Evolutionary conservation across 192 early-diverging fungal genomes (phyloP).

Genomic region (Entrophospora sp.): DNA sequence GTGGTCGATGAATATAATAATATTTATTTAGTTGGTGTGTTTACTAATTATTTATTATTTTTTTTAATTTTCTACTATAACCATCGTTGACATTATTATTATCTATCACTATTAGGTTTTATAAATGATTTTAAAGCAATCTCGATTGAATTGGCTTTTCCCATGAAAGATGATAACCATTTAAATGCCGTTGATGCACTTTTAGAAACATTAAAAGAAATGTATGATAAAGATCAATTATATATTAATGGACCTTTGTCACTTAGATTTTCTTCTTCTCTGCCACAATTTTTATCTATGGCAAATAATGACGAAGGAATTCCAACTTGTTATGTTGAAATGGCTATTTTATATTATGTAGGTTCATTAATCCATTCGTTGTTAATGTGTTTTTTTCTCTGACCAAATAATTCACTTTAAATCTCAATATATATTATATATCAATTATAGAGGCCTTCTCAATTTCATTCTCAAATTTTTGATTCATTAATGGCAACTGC

Average conservation of each 20-base stretch:
- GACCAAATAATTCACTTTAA: background rate
- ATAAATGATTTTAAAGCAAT: background rate
- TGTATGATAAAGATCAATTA: background rate
- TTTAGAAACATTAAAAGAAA: background rate
- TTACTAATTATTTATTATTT: background rate
- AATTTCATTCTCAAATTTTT: background rate
- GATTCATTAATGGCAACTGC: background rate
- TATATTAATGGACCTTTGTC: background rate
- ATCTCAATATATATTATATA: background rate
- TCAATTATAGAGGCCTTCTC: too few species aligned
- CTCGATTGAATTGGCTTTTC: background rate
- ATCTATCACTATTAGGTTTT: background rate
- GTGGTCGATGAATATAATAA: background rate
- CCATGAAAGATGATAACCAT: constrained; percentile 8
- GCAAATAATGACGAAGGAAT: background rate
- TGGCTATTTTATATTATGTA: background rate
- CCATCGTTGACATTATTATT: too few species aligned
- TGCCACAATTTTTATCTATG: constrained; percentile 3
- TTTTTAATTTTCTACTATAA: too few species aligned
- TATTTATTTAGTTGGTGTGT: background rate
- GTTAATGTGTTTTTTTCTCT: background rate
- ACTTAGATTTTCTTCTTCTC: background rate
- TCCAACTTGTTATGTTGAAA: background rate
- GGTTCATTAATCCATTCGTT: background rate
- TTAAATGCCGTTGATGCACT: background rate